Evolutionary conservation across 495 filamentous ascomycete species (phyloP), one percentile per base, ranked within the genome.

Genomic region (Viridothelium virens): DNA sequence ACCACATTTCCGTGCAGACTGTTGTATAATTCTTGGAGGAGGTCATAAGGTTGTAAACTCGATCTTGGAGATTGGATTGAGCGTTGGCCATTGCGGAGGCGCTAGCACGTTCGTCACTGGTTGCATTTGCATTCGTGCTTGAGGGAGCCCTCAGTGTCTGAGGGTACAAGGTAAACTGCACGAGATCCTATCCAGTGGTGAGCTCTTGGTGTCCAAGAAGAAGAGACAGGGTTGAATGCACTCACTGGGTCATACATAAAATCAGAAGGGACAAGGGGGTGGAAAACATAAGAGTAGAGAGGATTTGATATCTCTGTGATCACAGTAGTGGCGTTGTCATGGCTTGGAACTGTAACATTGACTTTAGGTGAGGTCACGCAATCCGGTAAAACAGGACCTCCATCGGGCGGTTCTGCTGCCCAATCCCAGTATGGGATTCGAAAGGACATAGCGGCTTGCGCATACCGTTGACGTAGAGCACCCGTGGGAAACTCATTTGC

Each of bases 361-460:
- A 87, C 70, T 16, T 76, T 74, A 36, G 73, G 74, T 33, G 73
- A 73, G 5, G 78, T 76, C 61, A 88, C 71, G 64, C 78, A 82
- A 16, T 61, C 18, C 3, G 86, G 84, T 44, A 84, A 75, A 3
- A 81, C 76, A 66, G 75, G 75, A 63, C 81, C 75, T 1, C 77
- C 75, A 12, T 53, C 62, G 33, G 84, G 76, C n/a, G 83, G 81
- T 14, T 66, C 66, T 33, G 78, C 76, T 37, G 86, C 85, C 86
- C 85, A 90, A 67, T 89, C 86, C 85, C 85, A 88, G 72, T 86
- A 90, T 3, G 87, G 86, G 31, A 85, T 78, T 16, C 87, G 80
- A 69, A 87, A 86, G n/a, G 78, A 76, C 34, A 70, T 62, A 0
- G 85, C 84, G 56, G 84, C 84, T 1, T 69, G 70, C 56, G 75